Evolutionary conservation across 1,139 yeast species (phyloP).

Genomic region (Saccharomyces hybrid): DNA sequence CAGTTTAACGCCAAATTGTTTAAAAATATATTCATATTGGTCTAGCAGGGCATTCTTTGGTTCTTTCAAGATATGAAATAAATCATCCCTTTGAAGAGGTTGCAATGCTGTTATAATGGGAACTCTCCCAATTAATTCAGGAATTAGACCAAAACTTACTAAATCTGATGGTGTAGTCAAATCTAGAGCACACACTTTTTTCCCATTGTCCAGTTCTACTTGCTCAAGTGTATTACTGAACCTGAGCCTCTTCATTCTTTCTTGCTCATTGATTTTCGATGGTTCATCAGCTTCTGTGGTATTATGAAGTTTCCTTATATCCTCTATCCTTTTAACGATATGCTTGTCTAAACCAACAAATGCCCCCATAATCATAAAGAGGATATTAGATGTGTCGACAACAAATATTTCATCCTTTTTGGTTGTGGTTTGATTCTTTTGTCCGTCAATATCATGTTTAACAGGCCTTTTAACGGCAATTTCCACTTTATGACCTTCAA

Average conservation of each 20-base stretch:
- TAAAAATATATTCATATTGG: slow-evolving; percentile 44
- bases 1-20: slow-evolving; percentile 42
- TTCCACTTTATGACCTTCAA: slow-evolving; percentile 46
- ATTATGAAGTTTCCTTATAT: slow-evolving; percentile 12
- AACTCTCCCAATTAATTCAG: slow-evolving; percentile 48
- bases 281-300: slow-evolving; percentile 4
- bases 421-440: slow-evolving; percentile 29
- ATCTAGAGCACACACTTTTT: slow-evolving; percentile 36
- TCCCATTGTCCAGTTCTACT: slow-evolving; percentile 33
- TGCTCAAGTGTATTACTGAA: slow-evolving; percentile 29
- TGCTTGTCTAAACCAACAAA: slow-evolving; percentile 47
- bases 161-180: slow-evolving; percentile 42
- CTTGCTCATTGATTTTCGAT: slow-evolving; percentile 4
- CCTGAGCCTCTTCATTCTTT: slow-evolving; percentile 13
- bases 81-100: slow-evolving; percentile 37
- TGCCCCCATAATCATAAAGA: slow-evolving; percentile 50
- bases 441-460: slow-evolving; percentile 31
- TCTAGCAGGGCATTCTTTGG: slow-evolving; percentile 45
- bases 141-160: slow-evolving; percentile 43
- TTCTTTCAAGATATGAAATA: slow-evolving; percentile 41
- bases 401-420: slow-evolving; percentile 37
- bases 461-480: slow-evolving; percentile 39
- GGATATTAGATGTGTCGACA: slow-evolving; percentile 44
- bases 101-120: slow-evolving; percentile 43
- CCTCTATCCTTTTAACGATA: slow-evolving; percentile 34